phyloP scores from a whole-genome alignment of 1,139 yeast species.

The Taphrina confusa region DNA sequence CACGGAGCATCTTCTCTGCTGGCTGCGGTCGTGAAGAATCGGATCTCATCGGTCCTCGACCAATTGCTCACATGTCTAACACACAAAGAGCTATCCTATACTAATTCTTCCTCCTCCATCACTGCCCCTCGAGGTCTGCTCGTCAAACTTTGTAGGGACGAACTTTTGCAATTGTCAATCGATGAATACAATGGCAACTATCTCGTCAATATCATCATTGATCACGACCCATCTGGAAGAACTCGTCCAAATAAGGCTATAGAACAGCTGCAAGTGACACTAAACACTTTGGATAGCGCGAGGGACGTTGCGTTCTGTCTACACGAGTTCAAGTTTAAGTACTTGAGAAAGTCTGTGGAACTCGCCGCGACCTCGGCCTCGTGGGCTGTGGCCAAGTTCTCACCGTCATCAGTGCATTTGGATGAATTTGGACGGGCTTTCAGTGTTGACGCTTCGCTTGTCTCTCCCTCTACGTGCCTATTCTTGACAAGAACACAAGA shows the following conservation, averaged over 20 bases:
- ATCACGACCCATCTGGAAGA: not conserved
- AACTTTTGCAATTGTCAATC: not conserved
- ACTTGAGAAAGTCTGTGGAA: constrained; percentile 20
- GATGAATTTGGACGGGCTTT: constrained; percentile 34
- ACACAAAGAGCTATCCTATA: not conserved
- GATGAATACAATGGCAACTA: constrained; percentile 12
- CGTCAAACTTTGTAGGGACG: not conserved
- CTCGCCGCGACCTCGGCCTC: constrained; percentile 10
- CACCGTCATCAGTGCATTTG: constrained; percentile 16
- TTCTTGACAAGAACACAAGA: constrained; percentile 27
- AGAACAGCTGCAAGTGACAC: not conserved
- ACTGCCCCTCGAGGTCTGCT: not conserved
- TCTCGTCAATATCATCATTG: not conserved
- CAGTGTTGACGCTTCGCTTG: constrained; percentile 1
- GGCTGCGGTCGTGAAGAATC: not conserved
- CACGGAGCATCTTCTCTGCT: constrained; percentile 12
- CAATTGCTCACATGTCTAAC: not conserved
- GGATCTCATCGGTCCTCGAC: not conserved
- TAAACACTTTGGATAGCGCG: not conserved
- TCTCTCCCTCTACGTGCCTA: constrained; percentile 16
- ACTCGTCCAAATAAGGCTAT: not conserved
- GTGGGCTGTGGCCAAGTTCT: constrained; percentile 21
- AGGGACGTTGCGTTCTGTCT: constrained; percentile 6
- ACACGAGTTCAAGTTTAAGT: constrained; percentile 16
- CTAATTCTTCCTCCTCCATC: not conserved